Evolutionary conservation across 2,329 filamentous ascomycete species (phyloP), one percentile per base, ranked within the genome.

Genomic region (Aspergillus chevalieri): DNA sequence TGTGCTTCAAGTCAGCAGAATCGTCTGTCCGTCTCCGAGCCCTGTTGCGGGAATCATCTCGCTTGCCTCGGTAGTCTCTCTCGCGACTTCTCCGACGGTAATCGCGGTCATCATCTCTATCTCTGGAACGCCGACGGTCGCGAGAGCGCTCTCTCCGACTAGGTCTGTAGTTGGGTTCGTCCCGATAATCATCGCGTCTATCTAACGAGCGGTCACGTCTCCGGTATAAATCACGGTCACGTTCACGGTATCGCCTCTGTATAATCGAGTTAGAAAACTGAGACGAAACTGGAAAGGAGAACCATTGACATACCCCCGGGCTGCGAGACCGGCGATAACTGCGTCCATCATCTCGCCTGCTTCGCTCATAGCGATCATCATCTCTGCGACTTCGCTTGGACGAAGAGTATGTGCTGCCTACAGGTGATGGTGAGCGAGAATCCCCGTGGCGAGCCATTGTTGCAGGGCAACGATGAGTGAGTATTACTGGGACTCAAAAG

Each of bases 391-490:
- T 72, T 53, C 83, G 81, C 74, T 82, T 86, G 75, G 83, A 84
- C 66, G 84, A 82, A 72, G 83, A 84, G 72, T 81, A 79, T 68
- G 87, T 84, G 79, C 86, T 89, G 83, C 86, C 87, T 90, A 85
- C 84, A 85, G 86, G 86, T 84, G 86, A 89, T 87, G 87, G 88
- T 91, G 87, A 92, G 87, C 87, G 79, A 77, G 76, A 76, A 71
- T 80, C 78, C 76, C 77, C 78, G 71, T 77, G 77, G 71, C 78
- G 77, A 76, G 76, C 77, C 78, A 81, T 81, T 70, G 63, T 74
- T 74, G 72, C 70, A 75, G 70, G 77, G 75, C 72, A 76, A 77
- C 69, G 65, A 71, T 71, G 61, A 72, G 70, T 73, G 71, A 73
- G 70, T 71, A 66, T 73, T 74, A 74, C 71, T 69, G 65, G 56